phyloP scores from a whole-genome alignment of 2,329 filamentous ascomycete species.

The Aspergillus alliaceus region DNA sequence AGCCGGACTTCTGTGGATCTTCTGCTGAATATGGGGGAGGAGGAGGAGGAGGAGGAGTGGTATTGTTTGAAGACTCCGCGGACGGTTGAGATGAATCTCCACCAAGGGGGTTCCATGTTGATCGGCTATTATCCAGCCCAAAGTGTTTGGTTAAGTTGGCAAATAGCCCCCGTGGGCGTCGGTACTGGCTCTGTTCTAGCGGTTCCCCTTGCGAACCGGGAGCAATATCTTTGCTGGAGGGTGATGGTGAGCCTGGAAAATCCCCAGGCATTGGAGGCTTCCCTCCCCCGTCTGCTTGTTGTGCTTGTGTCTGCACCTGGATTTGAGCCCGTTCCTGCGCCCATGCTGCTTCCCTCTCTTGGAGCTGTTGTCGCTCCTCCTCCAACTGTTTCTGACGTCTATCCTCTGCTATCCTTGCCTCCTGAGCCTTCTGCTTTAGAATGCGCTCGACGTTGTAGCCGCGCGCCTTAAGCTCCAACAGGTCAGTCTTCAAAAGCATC shows the following conservation, averaged over 20 bases:
- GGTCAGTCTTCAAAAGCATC: conserved; percentile 80
- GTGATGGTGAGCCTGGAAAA: conserved; percentile 69
- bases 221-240: conserved; percentile 46
- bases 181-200: conserved; percentile 34
- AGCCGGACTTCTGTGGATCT: conserved; percentile 33
- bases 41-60: conserved; percentile 32
- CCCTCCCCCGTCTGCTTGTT: conserved; percentile 30
- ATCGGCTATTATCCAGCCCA: conserved; percentile 59
- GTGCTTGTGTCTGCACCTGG: conserved; percentile 21
- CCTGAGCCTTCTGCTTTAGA: conserved; percentile 79
- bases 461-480: conserved; percentile 77
- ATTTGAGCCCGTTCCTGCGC: conserved; percentile 42
- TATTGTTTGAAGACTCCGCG: conserved; percentile 19
- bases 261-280: conserved; percentile 67
- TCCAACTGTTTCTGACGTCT: conserved; percentile 71
- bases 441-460: conserved; percentile 98
- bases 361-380: conserved; percentile 68
- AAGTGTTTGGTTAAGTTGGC: conserved; percentile 67
- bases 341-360: conserved; percentile 56
- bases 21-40: conserved; percentile 43
- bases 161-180: conserved; percentile 61
- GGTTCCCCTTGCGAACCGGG: conserved; percentile 23
- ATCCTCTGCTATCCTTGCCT: conserved; percentile 83
- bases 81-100: conserved; percentile 25
- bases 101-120: conserved; percentile 20